phyloP scores from a whole-genome alignment of 371 early-diverging fungal genomes.

The Lichtheimia corymbifera region DNA sequence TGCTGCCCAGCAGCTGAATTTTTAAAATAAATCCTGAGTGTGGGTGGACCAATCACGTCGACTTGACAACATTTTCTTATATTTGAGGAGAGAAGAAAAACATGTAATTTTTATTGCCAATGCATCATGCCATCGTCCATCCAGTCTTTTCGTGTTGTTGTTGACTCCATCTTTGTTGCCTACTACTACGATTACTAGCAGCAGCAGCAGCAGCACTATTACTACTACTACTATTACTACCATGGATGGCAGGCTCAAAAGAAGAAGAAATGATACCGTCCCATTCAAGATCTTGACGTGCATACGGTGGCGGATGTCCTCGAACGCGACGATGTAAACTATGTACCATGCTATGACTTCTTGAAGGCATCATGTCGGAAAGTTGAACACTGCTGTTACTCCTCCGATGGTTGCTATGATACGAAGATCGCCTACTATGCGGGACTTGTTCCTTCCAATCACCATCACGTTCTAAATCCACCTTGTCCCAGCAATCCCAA shows the following conservation, averaged over 20 bases:
- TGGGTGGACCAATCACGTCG: too few species aligned
- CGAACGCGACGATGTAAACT: constrained; percentile 44
- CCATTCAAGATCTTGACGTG: constrained; percentile 51
- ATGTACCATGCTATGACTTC: constrained; percentile 20
- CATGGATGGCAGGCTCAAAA: neutral
- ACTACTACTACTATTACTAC: too few species aligned
- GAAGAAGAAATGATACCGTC: constrained; percentile 30
- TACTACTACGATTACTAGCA: too few species aligned
- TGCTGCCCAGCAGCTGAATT: too few species aligned
- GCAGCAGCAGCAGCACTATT: too few species aligned
- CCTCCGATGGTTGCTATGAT: constrained; percentile 25
- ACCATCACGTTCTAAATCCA: constrained; percentile 26
- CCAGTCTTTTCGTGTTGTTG: constrained; percentile 21
- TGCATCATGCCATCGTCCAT: constrained; percentile 25
- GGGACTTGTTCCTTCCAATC: constrained; percentile 13
- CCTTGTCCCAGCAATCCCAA: neutral
- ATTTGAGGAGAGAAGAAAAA: too few species aligned
- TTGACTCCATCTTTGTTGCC: constrained; percentile 14
- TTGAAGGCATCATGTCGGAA: constrained; percentile 23
- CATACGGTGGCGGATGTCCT: constrained; percentile 27
- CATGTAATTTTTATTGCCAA: too few species aligned
- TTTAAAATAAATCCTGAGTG: too few species aligned
- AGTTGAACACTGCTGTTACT: constrained; percentile 38
- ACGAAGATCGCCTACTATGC: neutral
- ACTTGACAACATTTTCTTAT: too few species aligned